Evolutionary conservation across 31 red algal species (phyloP).

Genomic region (Porphyra umbilicalis): DNA sequence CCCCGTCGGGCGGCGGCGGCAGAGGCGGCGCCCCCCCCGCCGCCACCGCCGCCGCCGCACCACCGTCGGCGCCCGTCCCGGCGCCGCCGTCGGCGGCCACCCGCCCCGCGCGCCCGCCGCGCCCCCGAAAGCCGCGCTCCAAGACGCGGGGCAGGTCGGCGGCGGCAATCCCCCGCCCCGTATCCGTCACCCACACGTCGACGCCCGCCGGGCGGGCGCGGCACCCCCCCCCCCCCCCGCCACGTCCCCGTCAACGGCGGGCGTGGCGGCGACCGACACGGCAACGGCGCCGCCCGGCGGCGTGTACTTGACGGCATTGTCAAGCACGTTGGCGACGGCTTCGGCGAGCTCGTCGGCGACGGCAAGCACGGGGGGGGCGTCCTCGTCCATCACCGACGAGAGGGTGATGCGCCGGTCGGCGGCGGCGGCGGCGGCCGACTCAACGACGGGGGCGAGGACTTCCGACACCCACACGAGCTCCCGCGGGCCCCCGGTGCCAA

Average conservation of each 20-base stretch:
- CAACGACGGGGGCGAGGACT: slow-evolving; percentile 16
- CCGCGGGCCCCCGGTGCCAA: not conserved
- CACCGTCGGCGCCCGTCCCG: no score
- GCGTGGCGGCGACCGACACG: not conserved
- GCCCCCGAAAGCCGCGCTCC: slow-evolving; percentile 16
- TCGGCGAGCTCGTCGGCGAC: slow-evolving; percentile 43
- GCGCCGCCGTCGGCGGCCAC: no score
- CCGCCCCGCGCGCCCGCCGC: not conserved
- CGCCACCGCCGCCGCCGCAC: not conserved
- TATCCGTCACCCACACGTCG: slow-evolving; percentile 6
- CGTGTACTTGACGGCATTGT: slow-evolving; percentile 77
- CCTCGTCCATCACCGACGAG: slow-evolving; percentile 29
- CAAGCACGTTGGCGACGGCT: slow-evolving; percentile 42
- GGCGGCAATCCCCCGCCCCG: slow-evolving; percentile 3
- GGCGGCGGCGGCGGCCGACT: slow-evolving; percentile 8
- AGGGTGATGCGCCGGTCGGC: slow-evolving; percentile 23
- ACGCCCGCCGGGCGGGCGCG: not conserved
- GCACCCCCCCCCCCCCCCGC: not conserved
- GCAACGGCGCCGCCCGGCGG: slow-evolving; percentile 30
- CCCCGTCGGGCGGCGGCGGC: not conserved
- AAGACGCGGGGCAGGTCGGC: not conserved
- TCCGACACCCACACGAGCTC: slow-evolving; percentile 61
- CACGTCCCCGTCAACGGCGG: not conserved
- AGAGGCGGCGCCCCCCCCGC: not conserved
- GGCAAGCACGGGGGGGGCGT: slow-evolving; percentile 52